Conservation (phyloP, 2,329 filamentous ascomycete species). For the Sporothrix variecibatus region DNA sequence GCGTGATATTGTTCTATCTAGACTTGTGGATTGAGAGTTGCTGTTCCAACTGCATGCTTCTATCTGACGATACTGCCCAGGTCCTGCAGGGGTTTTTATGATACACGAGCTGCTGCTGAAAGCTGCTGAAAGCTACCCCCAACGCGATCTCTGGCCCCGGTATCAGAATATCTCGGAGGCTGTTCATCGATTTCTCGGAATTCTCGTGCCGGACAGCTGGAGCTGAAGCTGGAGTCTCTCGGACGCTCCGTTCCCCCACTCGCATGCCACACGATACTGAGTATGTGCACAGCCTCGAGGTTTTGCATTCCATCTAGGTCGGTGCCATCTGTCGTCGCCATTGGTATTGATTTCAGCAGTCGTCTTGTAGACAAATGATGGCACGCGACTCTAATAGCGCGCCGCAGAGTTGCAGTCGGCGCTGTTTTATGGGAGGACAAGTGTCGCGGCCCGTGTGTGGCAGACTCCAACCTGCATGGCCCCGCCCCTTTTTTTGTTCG, state of each 20-base stretch:
- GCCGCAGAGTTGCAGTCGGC: neutral
- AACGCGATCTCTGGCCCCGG: neutral
- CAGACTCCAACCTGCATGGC: no score
- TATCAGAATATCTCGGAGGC: neutral
- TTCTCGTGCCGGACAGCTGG: neutral
- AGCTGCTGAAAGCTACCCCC: neutral
- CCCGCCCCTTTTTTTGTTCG: no score
- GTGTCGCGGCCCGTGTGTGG: no score
- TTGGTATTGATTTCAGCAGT: neutral
- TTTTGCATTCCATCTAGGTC: neutral
- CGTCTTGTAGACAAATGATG: neutral
- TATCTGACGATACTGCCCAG: neutral
- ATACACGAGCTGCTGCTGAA: neutral
- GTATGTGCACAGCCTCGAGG: neutral
- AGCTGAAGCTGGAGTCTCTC: neutral
- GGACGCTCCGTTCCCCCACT: no score
- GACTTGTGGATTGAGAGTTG: no score
- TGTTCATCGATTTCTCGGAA: neutral
- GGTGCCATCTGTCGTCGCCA: neutral
- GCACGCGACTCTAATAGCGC: neutral
- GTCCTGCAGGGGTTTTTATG: neutral
- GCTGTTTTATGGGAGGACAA: neutral
- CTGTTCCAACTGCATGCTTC: no score
- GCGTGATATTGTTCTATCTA: neutral
- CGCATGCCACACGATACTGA: no score